Evolutionary conservation across 1,284 basidiomycete genomes (phyloP), one percentile per base, ranked within the genome.

Genomic region (Coniophora puteana): DNA sequence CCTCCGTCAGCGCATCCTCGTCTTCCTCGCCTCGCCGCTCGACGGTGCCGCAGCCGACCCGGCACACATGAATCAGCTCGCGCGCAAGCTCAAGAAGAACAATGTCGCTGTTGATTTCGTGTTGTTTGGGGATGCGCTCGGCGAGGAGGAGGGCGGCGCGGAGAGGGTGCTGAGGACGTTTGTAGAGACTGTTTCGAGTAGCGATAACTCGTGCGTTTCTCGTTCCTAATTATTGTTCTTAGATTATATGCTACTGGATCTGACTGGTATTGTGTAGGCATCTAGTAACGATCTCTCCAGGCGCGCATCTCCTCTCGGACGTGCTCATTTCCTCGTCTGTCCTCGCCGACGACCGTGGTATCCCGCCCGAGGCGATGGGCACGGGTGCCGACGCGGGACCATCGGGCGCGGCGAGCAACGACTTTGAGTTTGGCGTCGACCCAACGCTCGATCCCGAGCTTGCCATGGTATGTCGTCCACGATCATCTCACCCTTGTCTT

Each of bases 11-110:
- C 81, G 95, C 30, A 89, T 98, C 52, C 81, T 99, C 54, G 88
- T 92, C 32, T 97, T 99, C 54, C 82, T 95, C 43, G 93, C 84
- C 17, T 94, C 91, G 5, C 96, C 96, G 1, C 65, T 93, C 11
- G 74, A 78, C 23, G 79, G 75, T n/a, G 58, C 68, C 17, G 78
- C 74, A 7, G 74, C 78, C 6, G 81, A 89, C 47, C 84, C 89
- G 58, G 82, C 85, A 53, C 74, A 73, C 45, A 80, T 95, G 73
- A 71, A 89, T 51, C 84, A 82, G 62, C 78, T 99, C 13, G 95
- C 93, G 17, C 97, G 95, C 74, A 95, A 93, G 65, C 74, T 99
- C 52, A 96, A 97, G 74, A 99, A 99, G 84, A 99, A 98, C 67
- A 99, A 98, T 56, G 93, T 99, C 29, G 89, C 93, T 1, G 79